Percentiles rank a stretch among this genome's conserved stretches.
phyloP scores from a whole-genome alignment of 257 asterid species.

The Salvia splendens region DNA sequence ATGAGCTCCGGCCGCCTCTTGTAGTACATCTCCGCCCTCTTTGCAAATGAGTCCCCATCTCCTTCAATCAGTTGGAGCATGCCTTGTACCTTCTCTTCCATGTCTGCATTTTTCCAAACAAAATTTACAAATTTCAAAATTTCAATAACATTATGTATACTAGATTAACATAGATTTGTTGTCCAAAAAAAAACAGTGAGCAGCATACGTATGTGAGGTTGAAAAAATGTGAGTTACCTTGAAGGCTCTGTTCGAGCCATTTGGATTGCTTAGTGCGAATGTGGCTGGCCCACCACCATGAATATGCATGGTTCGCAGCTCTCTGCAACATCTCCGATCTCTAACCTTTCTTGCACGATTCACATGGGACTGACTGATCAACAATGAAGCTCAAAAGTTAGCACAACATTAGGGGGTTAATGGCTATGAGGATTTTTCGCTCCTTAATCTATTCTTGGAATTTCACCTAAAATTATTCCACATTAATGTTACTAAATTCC shows the following conservation, averaged over 20 bases:
- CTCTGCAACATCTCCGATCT: conserved; percentile 57
- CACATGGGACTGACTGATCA: conserved; percentile 10
- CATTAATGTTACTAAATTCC: background rate
- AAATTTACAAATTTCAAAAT: no score
- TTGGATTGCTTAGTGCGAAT: conserved; percentile 66
- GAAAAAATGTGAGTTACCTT: conserved; percentile 35
- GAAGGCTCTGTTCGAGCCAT: conserved; percentile 72
- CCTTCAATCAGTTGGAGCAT: conserved; percentile 73
- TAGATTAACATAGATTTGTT: background rate
- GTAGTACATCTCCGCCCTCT: conserved; percentile 96
- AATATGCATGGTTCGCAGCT: conserved; percentile 69
- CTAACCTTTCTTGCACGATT: background rate
- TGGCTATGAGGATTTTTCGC: conserved; percentile 57
- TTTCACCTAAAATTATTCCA: conserved; percentile 27
- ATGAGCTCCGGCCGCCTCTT: conserved; percentile 84
- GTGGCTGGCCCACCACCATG: conserved; percentile 86
- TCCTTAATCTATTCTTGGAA: conserved; percentile 46
- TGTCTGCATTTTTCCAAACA: conserved; percentile 46
- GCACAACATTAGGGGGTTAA: background rate
- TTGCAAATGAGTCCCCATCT: conserved; percentile 89
- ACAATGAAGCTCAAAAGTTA: no score
- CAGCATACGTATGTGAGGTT: no score
- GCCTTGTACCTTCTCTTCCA: conserved; percentile 79
- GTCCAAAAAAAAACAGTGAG: background rate
- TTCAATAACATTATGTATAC: background rate